A percentile compares a stretch with the other conserved stretches of the same genome.
Conservation (phyloP, 1,139 yeast genomes). For the Yamadazyma diospyri region DNA sequence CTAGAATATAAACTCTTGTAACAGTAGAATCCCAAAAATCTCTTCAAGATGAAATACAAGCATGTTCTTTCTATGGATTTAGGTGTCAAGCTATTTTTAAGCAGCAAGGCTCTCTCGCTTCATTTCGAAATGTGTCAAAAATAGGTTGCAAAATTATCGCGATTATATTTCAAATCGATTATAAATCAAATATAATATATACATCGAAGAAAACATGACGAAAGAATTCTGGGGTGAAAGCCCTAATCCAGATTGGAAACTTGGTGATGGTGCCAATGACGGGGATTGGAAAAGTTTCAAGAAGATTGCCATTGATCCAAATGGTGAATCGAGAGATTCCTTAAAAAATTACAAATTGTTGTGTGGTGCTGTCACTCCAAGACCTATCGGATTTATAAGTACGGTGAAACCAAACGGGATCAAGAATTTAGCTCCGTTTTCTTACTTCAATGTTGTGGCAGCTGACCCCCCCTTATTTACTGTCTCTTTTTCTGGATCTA, state of each 20-base stretch:
- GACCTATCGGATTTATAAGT: conserved; percentile 59
- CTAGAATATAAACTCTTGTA: too few relatives aligned
- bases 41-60: too few relatives aligned
- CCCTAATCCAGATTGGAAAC: conserved; percentile 39
- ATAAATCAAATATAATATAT: too few relatives aligned
- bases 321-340: conserved; percentile 36
- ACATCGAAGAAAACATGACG: too few relatives aligned
- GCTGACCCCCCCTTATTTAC: conserved; percentile 60
- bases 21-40: too few relatives aligned
- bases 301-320: conserved; percentile 50
- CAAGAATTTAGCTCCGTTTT: conserved; percentile 56
- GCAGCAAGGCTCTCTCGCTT: too few relatives aligned
- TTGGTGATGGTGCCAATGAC: conserved; percentile 48
- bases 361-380: conserved; percentile 49
- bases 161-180: too few relatives aligned
- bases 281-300: conserved; percentile 34
- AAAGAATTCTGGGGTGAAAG: conserved; percentile 12
- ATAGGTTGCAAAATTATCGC: too few relatives aligned
- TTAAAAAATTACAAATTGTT: conserved; percentile 49
- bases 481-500: conserved; percentile 43
- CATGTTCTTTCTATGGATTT: too few relatives aligned
- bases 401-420: conserved; percentile 42
- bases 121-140: too few relatives aligned
- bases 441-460: conserved; percentile 48
- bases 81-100: too few relatives aligned